Percentiles rank a stretch among this genome's conserved stretches.
Conservation (phyloP, 2,329 filamentous ascomycete species). For the Ceratocystis destructans region DNA sequence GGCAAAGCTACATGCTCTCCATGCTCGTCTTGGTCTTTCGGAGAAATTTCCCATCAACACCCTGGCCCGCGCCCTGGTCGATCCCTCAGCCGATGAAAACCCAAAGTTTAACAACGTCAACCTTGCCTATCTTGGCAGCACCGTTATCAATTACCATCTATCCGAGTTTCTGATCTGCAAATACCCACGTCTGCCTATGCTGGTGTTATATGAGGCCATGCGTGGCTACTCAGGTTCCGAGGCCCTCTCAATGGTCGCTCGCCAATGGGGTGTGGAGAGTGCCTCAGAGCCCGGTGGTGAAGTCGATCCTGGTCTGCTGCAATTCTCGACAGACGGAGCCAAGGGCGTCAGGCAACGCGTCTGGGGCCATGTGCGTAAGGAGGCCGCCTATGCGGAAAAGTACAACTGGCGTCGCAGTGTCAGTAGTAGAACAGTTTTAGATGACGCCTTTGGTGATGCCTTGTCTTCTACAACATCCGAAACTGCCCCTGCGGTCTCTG, state of each 20-base stretch:
- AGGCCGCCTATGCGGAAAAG: slow-evolving; percentile 33
- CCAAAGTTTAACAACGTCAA: slow-evolving; percentile 77
- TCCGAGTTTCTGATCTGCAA: slow-evolving; percentile 77
- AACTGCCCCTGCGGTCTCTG: slow-evolving; percentile 10
- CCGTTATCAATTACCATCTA: slow-evolving; percentile 77
- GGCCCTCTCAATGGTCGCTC: slow-evolving; percentile 57
- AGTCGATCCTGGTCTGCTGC: slow-evolving; percentile 80
- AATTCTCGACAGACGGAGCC: slow-evolving; percentile 48
- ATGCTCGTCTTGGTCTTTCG: slow-evolving; percentile 74
- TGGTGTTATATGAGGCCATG: slow-evolving; percentile 75
- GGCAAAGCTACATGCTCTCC: slow-evolving; percentile 81
- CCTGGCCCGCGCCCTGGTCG: slow-evolving; percentile 72
- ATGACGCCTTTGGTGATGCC: slow-evolving; percentile 69
- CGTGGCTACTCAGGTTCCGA: slow-evolving; percentile 68
- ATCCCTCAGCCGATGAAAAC: slow-evolving; percentile 69
- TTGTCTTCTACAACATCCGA: slow-evolving; percentile 24
- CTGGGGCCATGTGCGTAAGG: slow-evolving; percentile 40
- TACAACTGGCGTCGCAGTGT: slow-evolving; percentile 53
- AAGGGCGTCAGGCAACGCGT: slow-evolving; percentile 32
- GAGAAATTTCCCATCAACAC: slow-evolving; percentile 71
- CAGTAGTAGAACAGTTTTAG: slow-evolving; percentile 64
- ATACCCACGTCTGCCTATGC: slow-evolving; percentile 81
- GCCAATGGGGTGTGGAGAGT: slow-evolving; percentile 81
- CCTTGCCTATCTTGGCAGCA: slow-evolving; percentile 65
- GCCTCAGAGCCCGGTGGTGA: slow-evolving; percentile 80